Percentiles rank a stretch among this genome's conserved stretches.
Evolutionary conservation across 2,329 filamentous ascomycete genomes (phyloP).

Genomic region (Pseudocercospora pini-densiflorae): DNA sequence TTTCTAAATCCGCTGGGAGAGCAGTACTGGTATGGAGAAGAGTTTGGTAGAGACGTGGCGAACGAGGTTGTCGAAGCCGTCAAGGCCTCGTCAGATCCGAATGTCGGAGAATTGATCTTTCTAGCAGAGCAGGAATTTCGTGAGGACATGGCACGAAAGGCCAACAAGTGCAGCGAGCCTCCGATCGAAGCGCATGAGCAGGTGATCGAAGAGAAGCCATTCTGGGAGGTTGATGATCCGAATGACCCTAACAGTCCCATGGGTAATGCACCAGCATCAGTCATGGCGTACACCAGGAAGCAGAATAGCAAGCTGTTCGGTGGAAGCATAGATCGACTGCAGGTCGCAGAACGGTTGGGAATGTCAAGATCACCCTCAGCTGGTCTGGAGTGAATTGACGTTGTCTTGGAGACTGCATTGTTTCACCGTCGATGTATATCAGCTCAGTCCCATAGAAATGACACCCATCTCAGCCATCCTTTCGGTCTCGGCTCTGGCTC

Average conservation of each 20-base stretch:
- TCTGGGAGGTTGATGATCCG: slow-evolving; percentile 9
- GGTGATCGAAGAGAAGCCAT: neutral
- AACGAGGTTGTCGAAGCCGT: slow-evolving; percentile 13
- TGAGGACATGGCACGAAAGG: neutral
- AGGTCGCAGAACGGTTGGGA: slow-evolving; percentile 9
- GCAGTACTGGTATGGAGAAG: slow-evolving; percentile 22
- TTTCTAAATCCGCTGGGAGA: slow-evolving; percentile 18
- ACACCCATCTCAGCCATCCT: slow-evolving; percentile 27
- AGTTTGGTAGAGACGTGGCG: slow-evolving; percentile 15
- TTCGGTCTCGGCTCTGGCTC: slow-evolving; percentile 26
- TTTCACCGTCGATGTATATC: slow-evolving; percentile 8
- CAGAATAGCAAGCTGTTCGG: slow-evolving; percentile 13
- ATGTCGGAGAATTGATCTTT: neutral
- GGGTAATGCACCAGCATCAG: slow-evolving; percentile 14
- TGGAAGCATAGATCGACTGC: slow-evolving; percentile 2
- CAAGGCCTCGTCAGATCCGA: neutral
- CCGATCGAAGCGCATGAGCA: neutral
- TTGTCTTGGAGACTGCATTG: too few relatives aligned
- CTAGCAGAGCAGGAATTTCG: neutral
- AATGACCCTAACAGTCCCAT: neutral
- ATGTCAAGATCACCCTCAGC: neutral
- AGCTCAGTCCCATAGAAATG: slow-evolving; percentile 32
- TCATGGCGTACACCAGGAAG: slow-evolving; percentile 17
- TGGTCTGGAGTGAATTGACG: neutral
- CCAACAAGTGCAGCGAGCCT: neutral